Evolutionary conservation across 306 rosid species (phyloP).

Genomic region (Pachyrhizus erosus): DNA sequence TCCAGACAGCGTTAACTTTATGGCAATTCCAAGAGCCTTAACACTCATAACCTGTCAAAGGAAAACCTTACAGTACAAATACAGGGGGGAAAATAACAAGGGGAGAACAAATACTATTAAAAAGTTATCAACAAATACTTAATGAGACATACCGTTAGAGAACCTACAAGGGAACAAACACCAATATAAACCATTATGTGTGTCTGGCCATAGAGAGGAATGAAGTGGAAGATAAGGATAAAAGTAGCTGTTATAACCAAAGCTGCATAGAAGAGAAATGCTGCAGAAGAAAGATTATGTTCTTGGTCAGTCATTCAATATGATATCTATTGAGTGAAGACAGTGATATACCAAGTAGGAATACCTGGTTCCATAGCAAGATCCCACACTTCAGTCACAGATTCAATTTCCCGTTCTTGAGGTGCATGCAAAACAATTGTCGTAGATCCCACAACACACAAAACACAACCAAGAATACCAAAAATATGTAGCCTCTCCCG

Average conservation of each 20-base stretch:
- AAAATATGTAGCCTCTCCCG: slow-evolving; percentile 90
- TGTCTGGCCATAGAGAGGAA: slow-evolving; percentile 96
- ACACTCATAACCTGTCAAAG: slow-evolving; percentile 96
- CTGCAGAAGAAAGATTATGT: slow-evolving; percentile 57
- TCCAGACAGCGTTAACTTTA: slow-evolving; percentile 92
- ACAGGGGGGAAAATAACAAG: slow-evolving; percentile 37
- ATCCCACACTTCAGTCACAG: slow-evolving; percentile 95
- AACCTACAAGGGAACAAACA: slow-evolving; percentile 98
- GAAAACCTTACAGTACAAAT: slow-evolving; percentile 38
- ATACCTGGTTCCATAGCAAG: slow-evolving; percentile 99
- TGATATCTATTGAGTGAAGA: slow-evolving; percentile 7
- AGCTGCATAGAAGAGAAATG: slow-evolving; percentile 86
- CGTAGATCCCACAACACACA: slow-evolving; percentile 98
- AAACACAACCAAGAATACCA: slow-evolving; percentile 92
- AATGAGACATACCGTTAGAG: slow-evolving; percentile 81
- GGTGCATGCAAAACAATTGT: slow-evolving; percentile 99
- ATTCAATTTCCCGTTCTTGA: slow-evolving; percentile 88
- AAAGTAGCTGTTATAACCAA: slow-evolving; percentile 77
- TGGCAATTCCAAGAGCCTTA: slow-evolving; percentile 97
- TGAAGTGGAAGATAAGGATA: slow-evolving; percentile 77
- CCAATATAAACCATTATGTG: slow-evolving; percentile 99
- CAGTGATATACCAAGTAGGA: slow-evolving; percentile 22
- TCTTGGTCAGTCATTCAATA: slow-evolving; percentile 36
- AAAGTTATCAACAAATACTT: slow-evolving; percentile 31
- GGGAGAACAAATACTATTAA: slow-evolving; percentile 23